Evolutionary conservation across 1,284 basidiomycete species (phyloP), one percentile per base, ranked within the genome.

Genomic region (Cryptococcus hybrid): DNA sequence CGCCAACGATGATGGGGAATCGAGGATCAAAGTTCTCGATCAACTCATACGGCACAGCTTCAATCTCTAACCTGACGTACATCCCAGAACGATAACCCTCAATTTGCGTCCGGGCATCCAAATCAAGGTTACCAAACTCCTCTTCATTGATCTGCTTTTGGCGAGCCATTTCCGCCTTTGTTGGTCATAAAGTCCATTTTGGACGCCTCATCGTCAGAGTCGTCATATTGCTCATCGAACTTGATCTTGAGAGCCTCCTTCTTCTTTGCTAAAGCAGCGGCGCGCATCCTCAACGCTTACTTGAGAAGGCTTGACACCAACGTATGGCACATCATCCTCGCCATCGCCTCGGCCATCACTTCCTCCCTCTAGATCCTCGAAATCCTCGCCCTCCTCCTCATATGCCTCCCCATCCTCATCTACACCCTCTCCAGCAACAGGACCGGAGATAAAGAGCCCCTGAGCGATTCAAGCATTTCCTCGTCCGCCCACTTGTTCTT

Each of bases 211-310:
- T 90, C 88, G 58, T 89, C 88, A 1, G 90, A 89, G 69, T 93
- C 92, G 73, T 97, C 93, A 76, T 97, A 97, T 77, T 96, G 89
- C 71, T 93, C 90, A 79, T 99, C 91, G 73, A 98, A 98, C 74
- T 95, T 95, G 64, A 88, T 86, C 77, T 97, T 97, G 57, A 98
- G 83, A 1, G 84, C 86, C 66, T 89, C 91, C 79, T 98, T 98
- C 80, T 96, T 98, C 45, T 84, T 84, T 5, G 88, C 85, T 36
- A 97, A 84, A 1, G 84, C 79, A 1, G 83, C 81, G 5, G 84
- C 84, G 37, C 0, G 80, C 68, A 2, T 78, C 71, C 55, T 83
- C 83, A 47, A 68, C 54, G 48, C 71, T 69, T 48, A 38, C n/a
- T 42, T 51, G 50, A 24, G 63, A 52, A 9, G 75, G 73, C 64